phyloP scores from a whole-genome alignment of 495 filamentous ascomycete genomes.

The Xylaria scruposa region DNA sequence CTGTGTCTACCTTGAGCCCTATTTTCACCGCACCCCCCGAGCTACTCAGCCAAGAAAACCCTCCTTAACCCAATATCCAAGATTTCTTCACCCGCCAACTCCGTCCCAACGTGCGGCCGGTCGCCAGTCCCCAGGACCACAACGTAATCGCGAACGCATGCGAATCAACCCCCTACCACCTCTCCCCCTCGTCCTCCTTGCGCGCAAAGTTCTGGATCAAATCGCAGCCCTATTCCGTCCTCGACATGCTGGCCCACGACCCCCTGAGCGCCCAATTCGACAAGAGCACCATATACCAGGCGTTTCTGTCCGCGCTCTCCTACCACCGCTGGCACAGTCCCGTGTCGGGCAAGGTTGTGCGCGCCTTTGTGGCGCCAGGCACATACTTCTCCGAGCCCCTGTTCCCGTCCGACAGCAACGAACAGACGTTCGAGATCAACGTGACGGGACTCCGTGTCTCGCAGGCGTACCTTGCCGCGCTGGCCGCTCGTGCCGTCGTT shows the following conservation, averaged over 20 bases:
- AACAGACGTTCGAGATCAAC: slow-evolving; percentile 40
- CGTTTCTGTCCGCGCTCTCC: slow-evolving; percentile 66
- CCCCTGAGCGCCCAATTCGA: slow-evolving; percentile 59
- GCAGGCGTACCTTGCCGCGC: slow-evolving; percentile 65
- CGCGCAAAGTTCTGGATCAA: slow-evolving; percentile 73
- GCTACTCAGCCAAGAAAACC: not conserved
- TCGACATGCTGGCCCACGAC: slow-evolving; percentile 67
- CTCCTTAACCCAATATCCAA: slow-evolving; percentile 24
- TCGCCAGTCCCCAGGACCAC: slow-evolving; percentile 60
- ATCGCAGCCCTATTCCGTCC: slow-evolving; percentile 67
- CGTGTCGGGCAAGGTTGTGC: slow-evolving; percentile 62
- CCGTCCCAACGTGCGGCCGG: slow-evolving; percentile 60
- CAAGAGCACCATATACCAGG: slow-evolving; percentile 71
- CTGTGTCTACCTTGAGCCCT: not conserved
- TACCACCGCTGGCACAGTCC: slow-evolving; percentile 78
- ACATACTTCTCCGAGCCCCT: slow-evolving; percentile 74
- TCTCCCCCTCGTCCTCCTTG: slow-evolving; percentile 48
- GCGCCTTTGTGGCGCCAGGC: slow-evolving; percentile 62
- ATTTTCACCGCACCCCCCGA: not conserved
- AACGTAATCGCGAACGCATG: slow-evolving; percentile 68
- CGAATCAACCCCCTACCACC: slow-evolving; percentile 65
- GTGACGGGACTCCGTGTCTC: slow-evolving; percentile 44
- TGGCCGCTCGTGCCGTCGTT: slow-evolving; percentile 67
- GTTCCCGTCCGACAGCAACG: slow-evolving; percentile 37
- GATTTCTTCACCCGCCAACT: slow-evolving; percentile 75